phyloP scores from a whole-genome alignment of 495 filamentous ascomycete genomes.

The Neurospora sp. region DNA sequence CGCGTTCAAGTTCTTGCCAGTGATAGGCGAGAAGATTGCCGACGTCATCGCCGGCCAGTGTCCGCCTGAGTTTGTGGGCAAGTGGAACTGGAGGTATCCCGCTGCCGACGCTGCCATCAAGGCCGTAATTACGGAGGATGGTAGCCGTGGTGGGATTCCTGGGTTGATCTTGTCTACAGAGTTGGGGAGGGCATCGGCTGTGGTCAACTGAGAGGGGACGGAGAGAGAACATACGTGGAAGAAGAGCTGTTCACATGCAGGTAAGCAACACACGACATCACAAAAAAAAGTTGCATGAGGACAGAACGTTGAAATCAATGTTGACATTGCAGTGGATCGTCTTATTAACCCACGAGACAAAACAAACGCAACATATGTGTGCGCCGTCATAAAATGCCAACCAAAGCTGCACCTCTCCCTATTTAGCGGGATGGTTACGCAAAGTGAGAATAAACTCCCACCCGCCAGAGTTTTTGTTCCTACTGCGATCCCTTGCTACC shows the following conservation, averaged over 20 bases:
- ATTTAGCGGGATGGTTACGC: background rate
- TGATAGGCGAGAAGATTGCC: slow-evolving; percentile 69
- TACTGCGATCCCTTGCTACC: background rate
- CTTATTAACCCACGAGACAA: background rate
- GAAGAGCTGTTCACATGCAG: background rate
- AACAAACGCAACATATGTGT: background rate
- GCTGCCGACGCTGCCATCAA: slow-evolving; percentile 10
- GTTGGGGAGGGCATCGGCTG: slow-evolving; percentile 21
- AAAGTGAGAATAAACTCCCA: background rate
- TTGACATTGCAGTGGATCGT: background rate
- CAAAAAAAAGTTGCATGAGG: background rate
- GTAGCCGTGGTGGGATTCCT: slow-evolving; percentile 48
- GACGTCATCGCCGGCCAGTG: slow-evolving; percentile 51
- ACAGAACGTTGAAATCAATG: background rate
- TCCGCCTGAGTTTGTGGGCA: slow-evolving; percentile 44
- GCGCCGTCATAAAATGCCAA: background rate
- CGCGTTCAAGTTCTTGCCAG: slow-evolving; percentile 81
- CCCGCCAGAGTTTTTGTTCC: background rate
- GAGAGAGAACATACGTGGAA: background rate
- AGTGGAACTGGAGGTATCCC: slow-evolving; percentile 57
- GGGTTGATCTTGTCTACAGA: slow-evolving; percentile 47
- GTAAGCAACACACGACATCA: background rate
- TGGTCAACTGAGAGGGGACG: background rate
- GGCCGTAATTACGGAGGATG: slow-evolving; percentile 48
- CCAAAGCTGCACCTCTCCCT: background rate